Conservation (phyloP, 2,329 filamentous ascomycete genomes). For the Gremmenia infestans region DNA sequence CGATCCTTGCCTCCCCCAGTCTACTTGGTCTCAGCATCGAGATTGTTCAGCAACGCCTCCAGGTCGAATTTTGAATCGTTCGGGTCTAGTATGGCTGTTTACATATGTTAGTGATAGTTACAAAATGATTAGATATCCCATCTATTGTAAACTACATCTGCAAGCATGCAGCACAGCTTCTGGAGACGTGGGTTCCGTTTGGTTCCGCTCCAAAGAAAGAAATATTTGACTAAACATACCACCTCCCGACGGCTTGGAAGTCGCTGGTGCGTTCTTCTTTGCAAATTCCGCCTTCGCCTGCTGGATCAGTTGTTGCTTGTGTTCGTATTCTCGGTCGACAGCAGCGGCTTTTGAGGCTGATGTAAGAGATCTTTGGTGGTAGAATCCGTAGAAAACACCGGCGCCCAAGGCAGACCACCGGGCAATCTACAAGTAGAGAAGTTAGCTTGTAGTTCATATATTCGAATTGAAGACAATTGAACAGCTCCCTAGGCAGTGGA, state of each 20-base stretch:
- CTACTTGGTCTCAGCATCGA: constrained; percentile 42
- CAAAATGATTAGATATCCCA: neutral
- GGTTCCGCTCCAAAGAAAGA: neutral
- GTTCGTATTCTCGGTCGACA: constrained; percentile 77
- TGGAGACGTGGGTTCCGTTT: neutral
- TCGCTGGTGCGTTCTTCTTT: constrained; percentile 62
- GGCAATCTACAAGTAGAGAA: constrained; percentile 63
- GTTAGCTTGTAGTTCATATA: constrained; percentile 1
- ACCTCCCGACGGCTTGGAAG: constrained; percentile 32
- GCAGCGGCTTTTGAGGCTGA: constrained; percentile 64
- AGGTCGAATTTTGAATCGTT: constrained; percentile 89
- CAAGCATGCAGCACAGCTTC: neutral
- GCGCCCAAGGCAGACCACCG: constrained; percentile 91
- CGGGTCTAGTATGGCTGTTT: constrained; percentile 66
- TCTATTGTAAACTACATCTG: neutral
- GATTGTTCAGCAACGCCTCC: constrained; percentile 71
- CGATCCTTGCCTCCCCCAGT: neutral
- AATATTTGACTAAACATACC: constrained; percentile 28
- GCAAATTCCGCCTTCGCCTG: constrained; percentile 88
- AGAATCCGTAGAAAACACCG: constrained; percentile 93
- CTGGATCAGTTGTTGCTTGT: constrained; percentile 86
- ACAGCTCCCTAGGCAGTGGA: neutral
- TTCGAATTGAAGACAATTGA: constrained; percentile 1
- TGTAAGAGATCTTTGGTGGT: constrained; percentile 80
- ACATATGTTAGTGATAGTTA: neutral